Evolutionary conservation across 768 basidiomycete genomes (phyloP).

Genomic region (Boletus fagicola): DNA sequence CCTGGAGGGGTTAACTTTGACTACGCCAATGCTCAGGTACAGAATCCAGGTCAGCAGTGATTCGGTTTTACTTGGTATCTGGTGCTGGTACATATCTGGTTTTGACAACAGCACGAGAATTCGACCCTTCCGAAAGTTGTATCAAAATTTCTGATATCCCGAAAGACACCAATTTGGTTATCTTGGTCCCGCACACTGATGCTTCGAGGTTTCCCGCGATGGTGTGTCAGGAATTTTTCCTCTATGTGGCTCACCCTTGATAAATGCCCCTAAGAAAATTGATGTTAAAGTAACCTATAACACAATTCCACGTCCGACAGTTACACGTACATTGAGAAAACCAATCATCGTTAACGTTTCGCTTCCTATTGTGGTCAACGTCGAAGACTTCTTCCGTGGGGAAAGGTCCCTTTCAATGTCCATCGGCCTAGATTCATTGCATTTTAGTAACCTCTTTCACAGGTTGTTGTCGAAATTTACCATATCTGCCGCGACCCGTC

Average conservation of each 20-base stretch:
- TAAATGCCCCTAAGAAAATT: slow-evolving; percentile 54
- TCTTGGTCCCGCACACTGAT: slow-evolving; percentile 67
- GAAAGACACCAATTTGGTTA: slow-evolving; percentile 42
- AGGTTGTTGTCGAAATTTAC: slow-evolving; percentile 93
- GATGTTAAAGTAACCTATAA: slow-evolving; percentile 65
- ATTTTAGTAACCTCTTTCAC: slow-evolving; percentile 6
- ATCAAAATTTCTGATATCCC: slow-evolving; percentile 50
- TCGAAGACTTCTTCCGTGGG: slow-evolving; percentile 94
- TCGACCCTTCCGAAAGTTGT: slow-evolving; percentile 42
- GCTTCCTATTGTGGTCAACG: slow-evolving; percentile 87
- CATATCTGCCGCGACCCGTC: slow-evolving; percentile 75
- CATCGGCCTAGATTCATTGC: not conserved
- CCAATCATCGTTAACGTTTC: slow-evolving; percentile 60
- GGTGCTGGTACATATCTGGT: slow-evolving; percentile 3
- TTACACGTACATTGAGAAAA: slow-evolving; percentile 53
- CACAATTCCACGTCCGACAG: slow-evolving; percentile 50
- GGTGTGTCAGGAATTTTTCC: slow-evolving; percentile 40
- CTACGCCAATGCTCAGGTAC: slow-evolving; percentile 41
- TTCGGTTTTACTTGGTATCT: not conserved
- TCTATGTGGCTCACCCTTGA: not conserved
- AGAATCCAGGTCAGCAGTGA: slow-evolving; percentile 32
- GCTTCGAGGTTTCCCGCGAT: slow-evolving; percentile 57
- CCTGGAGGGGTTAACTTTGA: slow-evolving; percentile 52
- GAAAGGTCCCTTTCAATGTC: slow-evolving; percentile 48
- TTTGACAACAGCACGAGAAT: slow-evolving; percentile 20